Base-by-base conservation (phyloP, 345 rosid genomes). In the Syzygium jambos region DNA sequence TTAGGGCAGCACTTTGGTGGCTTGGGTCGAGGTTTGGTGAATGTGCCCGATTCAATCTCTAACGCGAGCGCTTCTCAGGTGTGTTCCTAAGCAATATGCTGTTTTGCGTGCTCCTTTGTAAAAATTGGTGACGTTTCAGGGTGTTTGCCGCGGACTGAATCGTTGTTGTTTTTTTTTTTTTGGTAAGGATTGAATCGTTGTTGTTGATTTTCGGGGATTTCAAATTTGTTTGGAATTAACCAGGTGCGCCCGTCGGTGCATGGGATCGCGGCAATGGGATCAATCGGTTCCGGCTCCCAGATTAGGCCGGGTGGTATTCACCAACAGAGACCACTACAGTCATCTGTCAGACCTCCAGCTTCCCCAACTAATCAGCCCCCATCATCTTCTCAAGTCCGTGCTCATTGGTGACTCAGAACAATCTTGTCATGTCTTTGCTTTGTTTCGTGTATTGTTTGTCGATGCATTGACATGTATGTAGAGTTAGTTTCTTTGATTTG, bases 221-320 rank as follows among this genome's bases (percentile, higher is more conserved):
- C 46, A 34, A 23, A 10, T 2, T 4, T 73, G 46, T 34, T 73
- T 73, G 80, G 80, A 34, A 19, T 73, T 2, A 73, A 2, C 46
- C 80, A 73, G 80, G 80, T 73, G 25, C 80, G 80, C 19, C 80
- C 80, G 25, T 38, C 46, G 46, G 17, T 22, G 6, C 97, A 94
- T 53, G 98, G 96, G 87, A 89, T 93, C 43, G 11, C 80, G 25
- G 49, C 13, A 13, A 73, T 34, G 80, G 80, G 80, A 34, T 34
- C 80, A 34, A 73, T 73, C 46, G 93, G 93, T 88, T 92, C 98
- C 14, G 91, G 93, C 87, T 90, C 97, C 29, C 94, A 93, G 89
- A 88, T 95, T 91, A 92, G 98, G 73, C 95, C 98, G 16, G 92
- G 92, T 92, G 97, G 95, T 65, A 90, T 95, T 90, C 99, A 94